Base-by-base conservation (phyloP, 2,329 filamentous ascomycete genomes). In the Penicillium olsonii region DNA sequence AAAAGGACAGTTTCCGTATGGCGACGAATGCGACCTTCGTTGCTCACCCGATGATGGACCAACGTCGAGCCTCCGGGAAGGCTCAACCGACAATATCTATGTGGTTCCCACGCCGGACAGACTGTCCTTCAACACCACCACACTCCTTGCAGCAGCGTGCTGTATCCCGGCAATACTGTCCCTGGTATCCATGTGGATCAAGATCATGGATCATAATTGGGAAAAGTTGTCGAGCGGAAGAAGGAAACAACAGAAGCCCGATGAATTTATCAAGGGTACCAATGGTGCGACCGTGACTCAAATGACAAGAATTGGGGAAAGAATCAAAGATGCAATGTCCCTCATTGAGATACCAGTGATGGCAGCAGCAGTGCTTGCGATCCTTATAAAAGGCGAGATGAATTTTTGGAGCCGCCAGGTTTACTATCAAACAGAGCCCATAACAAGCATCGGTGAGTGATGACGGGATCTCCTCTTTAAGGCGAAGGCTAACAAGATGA, bases 141-240 rank as follows among this genome's bases (percentile, higher is more conserved):
- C 81, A 8, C 75, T 87, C 2, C 70, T 87, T 1, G 78, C 82
- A 0, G 83, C 84, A 2, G 85, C 80, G 2, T 86, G 83, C 52
- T 87, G 83, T 50, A 79, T 88, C 2, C 83, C 84, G 0, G 82
- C 84, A 1, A 78, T 87, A 9, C 67, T 87, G 0, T 84, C 81
- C 8, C 67, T 87, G 8, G 71, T 82, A 0, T 83, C 79, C 0
- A 86, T 83, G 68, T 83, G 80, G 78, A 80, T 82, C 54, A 85
- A 84, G 58, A 85, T 87, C 4, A 65, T 85, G 2, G 78, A 85
- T 52, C 77, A 79, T 42, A 85, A 85, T 50, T 84, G 81, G 81
- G 81, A 75, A 53, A 71, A 66, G 34, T 67, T 70, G 0, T 76
- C 74, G 2, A 14, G 12, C 14, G 29, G 29, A 17, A 34, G 22